Base-by-base conservation (phyloP, 2,329 filamentous ascomycete species). In the Diplodia intermedia region DNA sequence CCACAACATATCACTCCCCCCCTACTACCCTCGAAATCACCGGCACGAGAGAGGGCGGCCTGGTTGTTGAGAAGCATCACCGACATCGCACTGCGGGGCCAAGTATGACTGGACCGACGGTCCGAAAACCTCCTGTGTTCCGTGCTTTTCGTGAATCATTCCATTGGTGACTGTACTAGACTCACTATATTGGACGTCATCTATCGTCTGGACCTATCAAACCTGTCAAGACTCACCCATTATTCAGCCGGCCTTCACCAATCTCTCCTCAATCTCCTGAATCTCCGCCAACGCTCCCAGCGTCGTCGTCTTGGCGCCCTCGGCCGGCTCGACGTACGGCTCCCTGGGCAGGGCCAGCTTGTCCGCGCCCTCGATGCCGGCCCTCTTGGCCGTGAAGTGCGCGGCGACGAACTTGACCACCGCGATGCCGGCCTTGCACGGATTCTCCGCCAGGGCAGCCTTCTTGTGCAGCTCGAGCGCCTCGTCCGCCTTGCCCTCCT, bases 361-460 rank as follows among this genome's bases (percentile, higher is more conserved):
- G 76, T 85, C 84, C 1, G 88, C 77, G 3, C 75, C 87, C 1
- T 83, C 83, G 47, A 91, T 86, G 2, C 77, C 87, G 1, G 83
- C 84, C 69, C 86, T 83, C 50, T 91, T 85, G 1, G 88, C 90
- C 40, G 86, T 86, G 71, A 85, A 87, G 38, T 88, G 78, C 2
- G 86, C 84, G 0, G 87, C 88, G 0, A 89, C 90, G 74, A 89
- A 91, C 79, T 92, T 91, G n/a, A 86, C 87, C 2, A 83, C 82
- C 9, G 88, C 88, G 72, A 91, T 89, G 6, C 89, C 89, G 12
- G 84, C 83, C 78, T 91, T 91, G 73, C 86, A 86, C 0, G 86
- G 85, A 68, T 85, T 85, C 76, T 92, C 90, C 0, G 89, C 89
- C 63, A 91, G 77, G 8, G 89, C 88, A 0, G 88, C 86, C 74